Evolutionary conservation across 345 rosid genomes (phyloP).

Genomic region (Corchorus olitorius): DNA sequence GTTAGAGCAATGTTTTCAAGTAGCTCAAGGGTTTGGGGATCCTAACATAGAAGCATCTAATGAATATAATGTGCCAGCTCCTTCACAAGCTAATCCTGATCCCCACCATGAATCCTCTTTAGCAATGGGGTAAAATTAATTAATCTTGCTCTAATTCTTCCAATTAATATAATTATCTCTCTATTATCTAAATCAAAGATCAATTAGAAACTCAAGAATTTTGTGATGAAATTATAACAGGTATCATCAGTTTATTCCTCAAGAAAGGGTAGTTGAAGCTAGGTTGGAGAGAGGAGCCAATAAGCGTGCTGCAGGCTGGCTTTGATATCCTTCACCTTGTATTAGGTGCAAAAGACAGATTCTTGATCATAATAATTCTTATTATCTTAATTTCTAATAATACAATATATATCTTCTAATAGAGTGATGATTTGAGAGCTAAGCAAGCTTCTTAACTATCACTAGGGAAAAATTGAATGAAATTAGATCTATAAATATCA

Average conservation of each 20-base stretch:
- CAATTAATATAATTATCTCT: neutral
- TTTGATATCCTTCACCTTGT: slow-evolving; percentile 10
- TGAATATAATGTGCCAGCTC: neutral
- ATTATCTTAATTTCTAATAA: neutral
- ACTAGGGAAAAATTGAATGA: neutral
- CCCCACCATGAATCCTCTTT: neutral
- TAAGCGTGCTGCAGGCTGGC: slow-evolving; percentile 15
- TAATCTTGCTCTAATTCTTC: neutral
- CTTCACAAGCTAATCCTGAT: slow-evolving; percentile 14
- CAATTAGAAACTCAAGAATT: too few relatives aligned
- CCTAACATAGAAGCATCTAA: neutral
- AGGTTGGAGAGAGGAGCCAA: neutral
- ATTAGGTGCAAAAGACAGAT: neutral
- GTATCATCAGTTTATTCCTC: slow-evolving; percentile 11
- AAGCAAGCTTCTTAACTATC: neutral
- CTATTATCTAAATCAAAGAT: neutral
- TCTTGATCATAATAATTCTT: neutral
- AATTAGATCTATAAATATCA: neutral
- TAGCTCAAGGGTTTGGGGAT: slow-evolving; percentile 19
- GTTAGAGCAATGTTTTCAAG: slow-evolving; percentile 13
- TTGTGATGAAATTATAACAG: slow-evolving; percentile 6
- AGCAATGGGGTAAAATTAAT: slow-evolving; percentile 22
- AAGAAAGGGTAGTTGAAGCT: slow-evolving; percentile 1
- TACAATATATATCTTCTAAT: neutral
- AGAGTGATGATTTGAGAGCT: neutral